Percentiles rank a stretch among this genome's conserved stretches.
phyloP scores from a whole-genome alignment of 1,139 yeast genomes.

The Saccharomyces pastorianus region DNA sequence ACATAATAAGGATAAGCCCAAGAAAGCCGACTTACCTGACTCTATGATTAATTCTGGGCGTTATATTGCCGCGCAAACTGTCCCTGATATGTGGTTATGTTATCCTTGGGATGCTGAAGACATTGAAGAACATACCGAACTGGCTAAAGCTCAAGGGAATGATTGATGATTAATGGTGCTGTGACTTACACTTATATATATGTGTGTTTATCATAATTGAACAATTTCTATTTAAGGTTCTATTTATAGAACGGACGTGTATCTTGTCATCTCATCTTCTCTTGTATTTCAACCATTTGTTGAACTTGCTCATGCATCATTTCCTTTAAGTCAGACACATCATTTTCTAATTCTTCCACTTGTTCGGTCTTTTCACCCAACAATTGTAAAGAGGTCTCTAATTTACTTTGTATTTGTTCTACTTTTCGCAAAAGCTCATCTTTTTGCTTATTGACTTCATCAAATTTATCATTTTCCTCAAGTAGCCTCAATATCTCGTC shows the following conservation, averaged over 20 bases:
- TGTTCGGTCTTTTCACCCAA: conserved; percentile 85
- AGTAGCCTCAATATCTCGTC: conserved; percentile 54
- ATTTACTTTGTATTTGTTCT: conserved; percentile 35
- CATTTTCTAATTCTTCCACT: conserved; percentile 80
- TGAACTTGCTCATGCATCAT: conserved; percentile 77
- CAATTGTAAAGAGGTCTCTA: conserved; percentile 60
- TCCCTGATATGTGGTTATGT: conserved; percentile 53
- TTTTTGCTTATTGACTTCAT: conserved; percentile 34
- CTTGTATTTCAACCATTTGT: conserved; percentile 67
- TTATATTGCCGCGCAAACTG: conserved; percentile 46
- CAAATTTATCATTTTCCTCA: conserved; percentile 46
- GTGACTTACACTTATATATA: background rate
- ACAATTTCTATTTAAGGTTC: background rate
- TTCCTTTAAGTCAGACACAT: conserved; percentile 79
- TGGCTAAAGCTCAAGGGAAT: conserved; percentile 66
- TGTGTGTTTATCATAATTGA: background rate
- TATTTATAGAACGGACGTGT: too few species aligned
- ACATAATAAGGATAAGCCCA: conserved; percentile 50
- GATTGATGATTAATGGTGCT: conserved; percentile 13
- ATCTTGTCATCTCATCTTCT: conserved; percentile 13
- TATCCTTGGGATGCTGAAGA: conserved; percentile 68
- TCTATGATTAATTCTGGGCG: conserved; percentile 41
- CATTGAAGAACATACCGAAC: conserved; percentile 72
- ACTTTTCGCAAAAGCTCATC: conserved; percentile 35
- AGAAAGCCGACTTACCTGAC: conserved; percentile 45